A percentile compares a stretch with the other conserved stretches of the same genome.
These are phyloP conservation scores for Reticulascus tulasneorum DNA, from an alignment of 2,329 filamentous ascomycete species.

Conservation along the genomic window DNA sequence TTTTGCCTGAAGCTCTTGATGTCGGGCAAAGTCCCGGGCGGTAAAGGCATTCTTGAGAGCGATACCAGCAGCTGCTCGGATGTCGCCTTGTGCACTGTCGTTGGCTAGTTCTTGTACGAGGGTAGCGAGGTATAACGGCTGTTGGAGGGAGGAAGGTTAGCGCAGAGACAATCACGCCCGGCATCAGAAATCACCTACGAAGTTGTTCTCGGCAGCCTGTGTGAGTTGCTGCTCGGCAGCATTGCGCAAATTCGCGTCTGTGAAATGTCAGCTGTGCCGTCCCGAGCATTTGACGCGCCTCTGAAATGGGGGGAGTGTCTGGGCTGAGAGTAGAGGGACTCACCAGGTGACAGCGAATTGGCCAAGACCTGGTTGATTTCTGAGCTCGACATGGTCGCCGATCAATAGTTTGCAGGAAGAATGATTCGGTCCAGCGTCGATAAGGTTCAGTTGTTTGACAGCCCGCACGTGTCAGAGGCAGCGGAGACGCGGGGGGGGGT, in stretches of 20 bases:
- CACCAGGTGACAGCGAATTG: conserved; percentile 93
- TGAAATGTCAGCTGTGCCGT: conserved; percentile 20
- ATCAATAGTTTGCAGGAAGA: conserved; percentile 9
- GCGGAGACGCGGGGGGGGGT: conserved; percentile 8
- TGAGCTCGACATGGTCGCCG: conserved; percentile 64
- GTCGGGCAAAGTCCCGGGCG: conserved; percentile 80
- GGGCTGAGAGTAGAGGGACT: too few species aligned
- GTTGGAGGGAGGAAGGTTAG: conserved; percentile 23
- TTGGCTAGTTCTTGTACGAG: conserved; percentile 94
- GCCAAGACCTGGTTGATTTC: conserved; percentile 98
- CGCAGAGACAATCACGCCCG: conserved; percentile 10
- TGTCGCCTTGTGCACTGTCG: conserved; percentile 75
- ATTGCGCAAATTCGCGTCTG: conserved; percentile 86
- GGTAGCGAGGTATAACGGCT: conserved; percentile 90
- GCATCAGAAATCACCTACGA: conserved; percentile 55
- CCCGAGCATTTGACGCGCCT: too few species aligned
- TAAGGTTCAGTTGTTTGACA: conserved; percentile 9
- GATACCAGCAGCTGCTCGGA: conserved; percentile 91
- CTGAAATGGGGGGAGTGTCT: too few species aligned
- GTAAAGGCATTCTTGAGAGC: conserved; percentile 98
- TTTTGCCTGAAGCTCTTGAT: conserved; percentile 88
- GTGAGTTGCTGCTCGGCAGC: conserved; percentile 90
- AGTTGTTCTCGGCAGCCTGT: conserved; percentile 91
- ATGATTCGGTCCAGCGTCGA: conserved; percentile 12
- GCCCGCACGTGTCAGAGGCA: conserved; percentile 13